phyloP scores from a whole-genome alignment of 2,329 filamentous ascomycete species.

The Colletotrichum sp. region DNA sequence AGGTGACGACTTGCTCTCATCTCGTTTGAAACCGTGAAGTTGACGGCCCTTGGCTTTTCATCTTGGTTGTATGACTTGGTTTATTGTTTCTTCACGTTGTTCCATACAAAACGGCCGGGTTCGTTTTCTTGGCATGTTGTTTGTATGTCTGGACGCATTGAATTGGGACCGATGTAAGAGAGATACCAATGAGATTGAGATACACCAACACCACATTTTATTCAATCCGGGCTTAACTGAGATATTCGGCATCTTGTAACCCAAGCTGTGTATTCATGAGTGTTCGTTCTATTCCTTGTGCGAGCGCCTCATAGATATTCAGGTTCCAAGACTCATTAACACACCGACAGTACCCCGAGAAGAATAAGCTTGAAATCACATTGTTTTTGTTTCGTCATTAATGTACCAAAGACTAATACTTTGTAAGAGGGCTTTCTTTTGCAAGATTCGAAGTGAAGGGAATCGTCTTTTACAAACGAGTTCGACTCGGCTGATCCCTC shows the following conservation, averaged over 20 bases:
- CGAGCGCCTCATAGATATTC: neutral
- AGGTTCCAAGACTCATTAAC: neutral
- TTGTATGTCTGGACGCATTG: neutral
- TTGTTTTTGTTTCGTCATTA: neutral
- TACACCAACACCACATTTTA: neutral
- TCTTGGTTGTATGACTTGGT: neutral
- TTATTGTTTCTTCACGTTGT: neutral
- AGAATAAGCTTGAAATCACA: neutral
- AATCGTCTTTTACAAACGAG: neutral
- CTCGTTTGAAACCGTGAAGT: neutral
- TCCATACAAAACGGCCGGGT: neutral
- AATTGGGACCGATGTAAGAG: neutral
- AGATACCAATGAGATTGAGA: neutral
- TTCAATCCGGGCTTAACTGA: neutral
- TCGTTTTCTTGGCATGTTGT: neutral
- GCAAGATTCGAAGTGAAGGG: neutral
- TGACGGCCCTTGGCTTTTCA: neutral
- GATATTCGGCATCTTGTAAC: neutral
- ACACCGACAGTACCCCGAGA: neutral
- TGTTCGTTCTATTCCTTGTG: neutral
- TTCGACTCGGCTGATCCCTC: neutral
- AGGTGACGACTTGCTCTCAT: neutral
- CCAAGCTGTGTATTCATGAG: rapidly evolving
- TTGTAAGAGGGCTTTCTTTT: neutral
- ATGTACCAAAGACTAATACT: neutral